A percentile compares a stretch with the other conserved stretches of the same genome.
phyloP scores from a whole-genome alignment of 176 grass and related monocot species.

The Canna indica region DNA sequence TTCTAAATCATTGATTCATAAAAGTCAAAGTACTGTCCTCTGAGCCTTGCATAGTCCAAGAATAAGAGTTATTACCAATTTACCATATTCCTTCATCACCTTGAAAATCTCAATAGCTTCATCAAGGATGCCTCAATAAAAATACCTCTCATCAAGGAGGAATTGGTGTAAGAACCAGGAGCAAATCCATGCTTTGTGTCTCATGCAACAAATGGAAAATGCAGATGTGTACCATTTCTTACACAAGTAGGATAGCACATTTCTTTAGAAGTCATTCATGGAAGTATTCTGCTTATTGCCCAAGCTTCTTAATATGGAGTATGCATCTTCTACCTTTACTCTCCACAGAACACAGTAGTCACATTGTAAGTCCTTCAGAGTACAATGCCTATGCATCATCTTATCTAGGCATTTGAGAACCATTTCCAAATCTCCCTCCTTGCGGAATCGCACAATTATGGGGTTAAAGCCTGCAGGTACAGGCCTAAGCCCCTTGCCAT shows the following conservation, averaged over 20 bases:
- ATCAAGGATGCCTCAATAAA: constrained; percentile 27
- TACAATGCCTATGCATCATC: constrained; percentile 20
- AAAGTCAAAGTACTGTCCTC: constrained; percentile 21
- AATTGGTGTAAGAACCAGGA: constrained; percentile 24
- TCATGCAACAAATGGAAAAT: constrained; percentile 22
- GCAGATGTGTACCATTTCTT: constrained; percentile 28
- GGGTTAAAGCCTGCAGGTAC: constrained; percentile 24
- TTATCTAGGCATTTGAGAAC: constrained; percentile 18
- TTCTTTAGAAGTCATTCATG: constrained; percentile 24
- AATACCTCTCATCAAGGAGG: constrained; percentile 24
- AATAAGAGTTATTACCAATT: constrained; percentile 22
- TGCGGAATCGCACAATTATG: constrained; percentile 20
- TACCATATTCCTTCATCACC: constrained; percentile 24
- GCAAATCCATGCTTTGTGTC: constrained; percentile 25
- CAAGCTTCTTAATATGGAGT: constrained; percentile 20
- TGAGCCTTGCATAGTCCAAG: constrained; percentile 28
- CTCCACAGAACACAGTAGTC: constrained; percentile 21
- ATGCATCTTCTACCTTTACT: constrained; percentile 26
- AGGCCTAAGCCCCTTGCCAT: constrained; percentile 17
- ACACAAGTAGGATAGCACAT: constrained; percentile 26
- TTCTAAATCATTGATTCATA: constrained; percentile 28
- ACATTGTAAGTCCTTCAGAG: constrained; percentile 25
- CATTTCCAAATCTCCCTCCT: constrained; percentile 22
- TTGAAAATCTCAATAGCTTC: constrained; percentile 19
- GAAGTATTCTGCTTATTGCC: constrained; percentile 10